Percentiles rank a stretch among this genome's conserved stretches.
phyloP scores from a whole-genome alignment of 352 stramenopile genomes.

The Phytophthora multivora region DNA sequence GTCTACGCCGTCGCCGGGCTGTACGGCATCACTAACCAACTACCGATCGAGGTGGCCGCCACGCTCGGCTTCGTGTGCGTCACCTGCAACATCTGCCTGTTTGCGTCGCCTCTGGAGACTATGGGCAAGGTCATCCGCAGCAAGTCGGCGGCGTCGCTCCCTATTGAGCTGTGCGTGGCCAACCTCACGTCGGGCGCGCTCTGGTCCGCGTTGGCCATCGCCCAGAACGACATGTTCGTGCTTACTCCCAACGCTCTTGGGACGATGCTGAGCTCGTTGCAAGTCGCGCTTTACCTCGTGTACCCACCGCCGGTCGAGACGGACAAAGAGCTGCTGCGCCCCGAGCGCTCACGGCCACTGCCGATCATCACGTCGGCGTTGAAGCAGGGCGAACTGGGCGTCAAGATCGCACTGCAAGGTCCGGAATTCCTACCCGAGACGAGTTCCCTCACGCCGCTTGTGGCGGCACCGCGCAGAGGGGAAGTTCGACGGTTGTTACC shows the following conservation, averaged over 20 bases:
- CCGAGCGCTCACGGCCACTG: constrained; percentile 5
- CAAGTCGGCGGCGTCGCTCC: constrained; percentile 34
- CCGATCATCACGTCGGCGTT: constrained; percentile 11
- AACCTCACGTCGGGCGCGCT: constrained; percentile 26
- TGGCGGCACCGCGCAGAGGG: not conserved
- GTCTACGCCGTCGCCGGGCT: constrained; percentile 26
- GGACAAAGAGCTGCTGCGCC: constrained; percentile 1
- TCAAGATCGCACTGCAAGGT: constrained; percentile 8
- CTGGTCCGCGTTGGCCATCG: constrained; percentile 25
- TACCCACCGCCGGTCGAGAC: constrained; percentile 23
- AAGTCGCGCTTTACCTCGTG: constrained; percentile 41
- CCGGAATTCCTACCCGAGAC: constrained; percentile 8
- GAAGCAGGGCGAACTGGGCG: constrained; percentile 12
- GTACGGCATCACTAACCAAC: constrained; percentile 25
- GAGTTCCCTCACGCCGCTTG: constrained; percentile 14
- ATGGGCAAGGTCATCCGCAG: constrained; percentile 31
- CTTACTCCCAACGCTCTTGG: constrained; percentile 35
- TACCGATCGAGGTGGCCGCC: constrained; percentile 9
- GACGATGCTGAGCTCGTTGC: constrained; percentile 29
- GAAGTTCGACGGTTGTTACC: constrained; percentile 8
- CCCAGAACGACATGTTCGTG: constrained; percentile 35
- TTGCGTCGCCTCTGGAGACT: constrained; percentile 34
- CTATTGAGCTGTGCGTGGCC: constrained; percentile 34
- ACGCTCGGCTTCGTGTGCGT: constrained; percentile 35
- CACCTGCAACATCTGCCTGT: constrained; percentile 30